phyloP scores from a whole-genome alignment of 129 eudicot species.

The Ambrosia trifida region DNA sequence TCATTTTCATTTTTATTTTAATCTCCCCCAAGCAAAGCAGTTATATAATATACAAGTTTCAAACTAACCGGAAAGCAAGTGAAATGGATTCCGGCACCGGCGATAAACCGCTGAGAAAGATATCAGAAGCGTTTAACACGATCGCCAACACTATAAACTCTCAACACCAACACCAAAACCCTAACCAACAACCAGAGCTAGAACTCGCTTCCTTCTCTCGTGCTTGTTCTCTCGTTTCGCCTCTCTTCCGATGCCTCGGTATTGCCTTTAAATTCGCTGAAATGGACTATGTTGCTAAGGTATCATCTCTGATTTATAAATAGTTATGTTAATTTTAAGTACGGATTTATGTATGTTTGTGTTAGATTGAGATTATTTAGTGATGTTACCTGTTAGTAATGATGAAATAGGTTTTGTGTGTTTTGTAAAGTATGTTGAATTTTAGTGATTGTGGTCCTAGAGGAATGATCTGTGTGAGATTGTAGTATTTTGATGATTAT shows the following conservation, averaged over 20 bases:
- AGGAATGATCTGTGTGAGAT: no score
- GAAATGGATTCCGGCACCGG: constrained; percentile 30
- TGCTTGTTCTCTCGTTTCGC: constrained; percentile 90
- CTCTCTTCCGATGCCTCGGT: constrained; percentile 86
- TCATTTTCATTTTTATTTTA: no score
- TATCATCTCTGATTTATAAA: neutral
- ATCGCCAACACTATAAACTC: constrained; percentile 41
- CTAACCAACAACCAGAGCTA: constrained; percentile 28
- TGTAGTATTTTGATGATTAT: no score
- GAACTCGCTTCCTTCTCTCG: constrained; percentile 65
- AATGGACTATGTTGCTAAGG: constrained; percentile 90
- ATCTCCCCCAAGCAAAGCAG: neutral
- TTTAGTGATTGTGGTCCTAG: neutral
- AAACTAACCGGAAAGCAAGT: neutral
- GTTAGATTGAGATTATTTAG: neutral
- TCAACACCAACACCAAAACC: constrained; percentile 26
- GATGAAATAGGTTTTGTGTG: neutral
- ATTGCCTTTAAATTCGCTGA: constrained; percentile 96
- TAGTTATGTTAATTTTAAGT: neutral
- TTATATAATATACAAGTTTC: neutral
- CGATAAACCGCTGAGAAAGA: constrained; percentile 57
- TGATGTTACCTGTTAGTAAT: neutral
- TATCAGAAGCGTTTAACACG: constrained; percentile 63
- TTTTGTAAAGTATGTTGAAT: neutral
- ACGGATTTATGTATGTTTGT: neutral